Percentiles rank a stretch among this genome's conserved stretches.
Conservation (phyloP, 1,139 yeast genomes). For the Hansenula sp. region DNA sequence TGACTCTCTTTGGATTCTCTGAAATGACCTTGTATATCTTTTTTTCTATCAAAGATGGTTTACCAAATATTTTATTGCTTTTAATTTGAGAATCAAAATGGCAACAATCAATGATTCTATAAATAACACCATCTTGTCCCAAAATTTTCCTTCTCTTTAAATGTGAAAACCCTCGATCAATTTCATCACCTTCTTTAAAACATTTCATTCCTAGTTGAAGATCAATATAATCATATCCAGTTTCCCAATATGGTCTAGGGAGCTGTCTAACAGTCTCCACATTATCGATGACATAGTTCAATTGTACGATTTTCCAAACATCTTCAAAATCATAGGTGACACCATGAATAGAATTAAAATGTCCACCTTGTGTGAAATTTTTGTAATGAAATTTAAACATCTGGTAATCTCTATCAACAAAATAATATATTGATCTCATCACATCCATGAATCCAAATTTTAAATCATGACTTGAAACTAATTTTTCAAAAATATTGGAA, state of each 20-base stretch:
- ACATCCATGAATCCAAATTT: conserved; percentile 11
- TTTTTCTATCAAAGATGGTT: no score
- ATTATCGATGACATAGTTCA: conserved; percentile 7
- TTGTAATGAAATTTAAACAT: conserved; percentile 7
- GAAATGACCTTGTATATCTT: no score
- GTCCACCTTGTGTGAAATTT: conserved; percentile 4
- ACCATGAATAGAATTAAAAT: background rate
- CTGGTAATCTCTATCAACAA: conserved; percentile 7
- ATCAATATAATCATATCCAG: conserved; percentile 12
- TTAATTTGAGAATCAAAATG: background rate
- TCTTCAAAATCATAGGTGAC: conserved; percentile 1
- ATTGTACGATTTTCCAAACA: conserved; percentile 9
- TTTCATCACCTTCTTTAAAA: conserved; percentile 4
- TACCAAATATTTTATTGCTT: background rate
- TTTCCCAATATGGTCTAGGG: conserved; percentile 12
- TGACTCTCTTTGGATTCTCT: no score
- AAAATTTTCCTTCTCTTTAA: conserved; percentile 2
- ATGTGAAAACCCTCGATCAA: conserved; percentile 8
- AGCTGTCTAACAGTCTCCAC: conserved; percentile 7
- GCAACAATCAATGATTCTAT: background rate
- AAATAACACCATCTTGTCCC: conserved; percentile 1
- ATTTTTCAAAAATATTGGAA: no score
- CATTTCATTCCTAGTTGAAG: conserved; percentile 8
- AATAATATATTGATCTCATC: conserved; percentile 10
- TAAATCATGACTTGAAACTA: no score